Conservation (phyloP, 1,139 yeast genomes). For the Pichia terricola region DNA sequence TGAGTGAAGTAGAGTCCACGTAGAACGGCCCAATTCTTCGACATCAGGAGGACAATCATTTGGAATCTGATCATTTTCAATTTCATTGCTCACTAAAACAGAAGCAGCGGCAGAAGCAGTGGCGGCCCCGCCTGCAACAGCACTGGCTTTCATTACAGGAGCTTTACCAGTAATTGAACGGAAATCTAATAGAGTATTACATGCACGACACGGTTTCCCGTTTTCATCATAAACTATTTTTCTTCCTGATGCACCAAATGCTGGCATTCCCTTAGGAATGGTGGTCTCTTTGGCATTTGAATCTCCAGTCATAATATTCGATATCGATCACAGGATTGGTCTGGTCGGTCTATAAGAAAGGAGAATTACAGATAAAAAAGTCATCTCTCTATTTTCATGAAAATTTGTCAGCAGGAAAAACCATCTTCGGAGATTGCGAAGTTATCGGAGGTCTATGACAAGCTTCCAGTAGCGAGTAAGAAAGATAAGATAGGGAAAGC, state of each 20-base stretch:
- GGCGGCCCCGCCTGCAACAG: conserved; percentile 11
- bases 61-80: conserved; percentile 9
- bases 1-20: conserved; percentile 90
- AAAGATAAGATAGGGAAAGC: no score
- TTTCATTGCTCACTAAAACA: conserved; percentile 1
- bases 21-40: conserved; percentile 65
- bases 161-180: conserved; percentile 41
- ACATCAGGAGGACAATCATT: conserved; percentile 83
- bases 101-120: conserved; percentile 8
- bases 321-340: not conserved
- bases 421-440: no score
- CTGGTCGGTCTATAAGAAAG: no score
- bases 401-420: no score
- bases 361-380: no score
- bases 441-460: no score
- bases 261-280: conserved; percentile 27
- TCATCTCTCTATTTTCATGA: no score
- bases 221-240: conserved; percentile 72
- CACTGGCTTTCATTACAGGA: conserved; percentile 12
- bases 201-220: conserved; percentile 92
- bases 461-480: no score
- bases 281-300: not conserved
- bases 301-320: not conserved
- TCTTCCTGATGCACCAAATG: conserved; percentile 51
- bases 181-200: conserved; percentile 72